phyloP scores from a whole-genome alignment of 2,329 filamentous ascomycete species.

The Coniochaeta prunicola region DNA sequence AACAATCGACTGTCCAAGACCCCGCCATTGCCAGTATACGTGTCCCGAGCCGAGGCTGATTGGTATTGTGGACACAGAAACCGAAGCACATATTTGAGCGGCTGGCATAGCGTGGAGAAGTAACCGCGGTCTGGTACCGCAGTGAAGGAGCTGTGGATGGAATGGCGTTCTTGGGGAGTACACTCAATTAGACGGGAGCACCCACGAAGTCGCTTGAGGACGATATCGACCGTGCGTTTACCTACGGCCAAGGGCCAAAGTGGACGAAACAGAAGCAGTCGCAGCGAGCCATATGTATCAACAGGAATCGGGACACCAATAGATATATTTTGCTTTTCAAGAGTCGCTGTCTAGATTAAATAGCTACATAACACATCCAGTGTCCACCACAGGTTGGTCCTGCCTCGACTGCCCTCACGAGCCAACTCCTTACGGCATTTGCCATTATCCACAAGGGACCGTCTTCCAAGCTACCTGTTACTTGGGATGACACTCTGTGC shows the following conservation, averaged over 20 bases:
- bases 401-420: no score
- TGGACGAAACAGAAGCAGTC: not conserved
- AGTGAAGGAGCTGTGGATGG: not conserved
- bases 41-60: conserved; percentile 14
- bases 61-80: conserved; percentile 16
- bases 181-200: not conserved
- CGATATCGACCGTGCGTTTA: not conserved
- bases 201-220: not conserved
- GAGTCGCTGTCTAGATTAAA: not conserved
- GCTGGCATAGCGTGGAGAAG: not conserved
- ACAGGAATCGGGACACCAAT: not conserved
- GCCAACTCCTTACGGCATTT: no score
- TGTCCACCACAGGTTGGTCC: no score
- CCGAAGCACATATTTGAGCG: conserved; percentile 9
- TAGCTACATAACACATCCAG: not conserved
- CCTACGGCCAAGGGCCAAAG: not conserved
- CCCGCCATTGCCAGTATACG: not conserved
- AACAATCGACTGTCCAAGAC: not conserved
- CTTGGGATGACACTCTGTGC: not conserved
- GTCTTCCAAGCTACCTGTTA: not conserved
- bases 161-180: not conserved
- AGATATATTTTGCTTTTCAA: not conserved
- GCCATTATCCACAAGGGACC: not conserved
- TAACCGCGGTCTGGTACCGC: not conserved
- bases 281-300: not conserved